Evolutionary conservation across 1,139 yeast genomes (phyloP).

Genomic region (Candida glucosophila): DNA sequence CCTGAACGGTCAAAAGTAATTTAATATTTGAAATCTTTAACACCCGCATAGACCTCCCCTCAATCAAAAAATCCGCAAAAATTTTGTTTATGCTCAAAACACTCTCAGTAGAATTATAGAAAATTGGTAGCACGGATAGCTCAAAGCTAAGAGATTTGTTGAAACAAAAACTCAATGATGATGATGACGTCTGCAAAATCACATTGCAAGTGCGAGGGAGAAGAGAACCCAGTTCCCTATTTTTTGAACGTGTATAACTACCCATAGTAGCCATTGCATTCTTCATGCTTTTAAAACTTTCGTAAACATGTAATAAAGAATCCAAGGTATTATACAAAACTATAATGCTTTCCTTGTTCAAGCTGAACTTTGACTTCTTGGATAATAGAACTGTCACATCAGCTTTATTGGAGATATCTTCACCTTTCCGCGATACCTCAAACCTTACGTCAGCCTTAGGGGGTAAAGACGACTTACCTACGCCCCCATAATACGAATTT

Average conservation of each 20-base stretch:
- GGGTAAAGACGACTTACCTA: slow-evolving; percentile 4
- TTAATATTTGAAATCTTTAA: slow-evolving; percentile 14
- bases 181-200: slow-evolving; percentile 28
- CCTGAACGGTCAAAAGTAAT: slow-evolving; percentile 12
- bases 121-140: slow-evolving; percentile 26
- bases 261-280: slow-evolving; percentile 1
- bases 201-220: slow-evolving; percentile 16
- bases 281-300: slow-evolving; percentile 2
- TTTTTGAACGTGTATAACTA: no score
- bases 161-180: slow-evolving; percentile 10
- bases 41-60: slow-evolving; percentile 8
- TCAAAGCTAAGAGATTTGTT: slow-evolving; percentile 8
- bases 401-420: slow-evolving; percentile 11
- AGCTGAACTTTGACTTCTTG: slow-evolving; percentile 26
- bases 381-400: slow-evolving; percentile 40
- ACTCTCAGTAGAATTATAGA: slow-evolving; percentile 22
- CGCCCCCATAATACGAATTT: not conserved
- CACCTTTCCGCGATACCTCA: slow-evolving; percentile 37
- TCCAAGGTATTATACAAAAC: no score
- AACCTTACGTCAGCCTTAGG: slow-evolving; percentile 43
- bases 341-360: slow-evolving; percentile 20
- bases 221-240: no score
- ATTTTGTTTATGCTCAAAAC: slow-evolving; percentile 24
- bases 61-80: slow-evolving; percentile 9
- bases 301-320: slow-evolving; percentile 1